phyloP scores from a whole-genome alignment of 768 basidiomycete genomes.

The Russula foetens region DNA sequence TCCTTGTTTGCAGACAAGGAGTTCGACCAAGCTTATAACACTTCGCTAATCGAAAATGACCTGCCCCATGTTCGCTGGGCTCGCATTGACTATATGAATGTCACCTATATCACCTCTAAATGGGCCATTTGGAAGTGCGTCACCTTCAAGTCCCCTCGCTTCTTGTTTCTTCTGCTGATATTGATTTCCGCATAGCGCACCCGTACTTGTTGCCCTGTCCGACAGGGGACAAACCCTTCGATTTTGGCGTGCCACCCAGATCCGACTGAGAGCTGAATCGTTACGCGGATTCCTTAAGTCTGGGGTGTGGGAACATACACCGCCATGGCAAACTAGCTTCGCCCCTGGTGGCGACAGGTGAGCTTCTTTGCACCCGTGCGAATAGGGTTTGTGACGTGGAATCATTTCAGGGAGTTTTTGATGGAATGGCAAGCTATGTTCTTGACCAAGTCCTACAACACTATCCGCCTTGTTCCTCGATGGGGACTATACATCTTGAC shows the following conservation, averaged over 20 bases:
- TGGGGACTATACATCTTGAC: conserved; percentile 63
- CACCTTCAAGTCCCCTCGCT: not conserved
- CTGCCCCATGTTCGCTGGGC: conserved; percentile 72
- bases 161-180: not conserved
- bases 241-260: conserved; percentile 60
- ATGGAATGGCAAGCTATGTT: conserved; percentile 49
- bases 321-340: conserved; percentile 61
- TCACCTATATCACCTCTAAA: conserved; percentile 74
- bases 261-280: conserved; percentile 51
- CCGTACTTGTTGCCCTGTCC: conserved; percentile 59
- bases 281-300: conserved; percentile 59
- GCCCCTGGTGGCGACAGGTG: conserved; percentile 75
- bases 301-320: conserved; percentile 53
- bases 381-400: not conserved
- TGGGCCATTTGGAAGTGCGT: conserved; percentile 82
- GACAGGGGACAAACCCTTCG: conserved; percentile 74
- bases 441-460: conserved; percentile 45
- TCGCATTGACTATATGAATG: conserved; percentile 81
- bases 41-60: conserved; percentile 48
- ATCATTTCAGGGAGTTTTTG: conserved; percentile 49
- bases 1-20: conserved; percentile 63
- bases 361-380: conserved; percentile 17
- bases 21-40: conserved; percentile 70
- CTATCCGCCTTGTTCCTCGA: conserved; percentile 49
- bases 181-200: conserved; percentile 44